phyloP scores from a whole-genome alignment of 495 filamentous ascomycete species.

The Penicillium crystallinum region DNA sequence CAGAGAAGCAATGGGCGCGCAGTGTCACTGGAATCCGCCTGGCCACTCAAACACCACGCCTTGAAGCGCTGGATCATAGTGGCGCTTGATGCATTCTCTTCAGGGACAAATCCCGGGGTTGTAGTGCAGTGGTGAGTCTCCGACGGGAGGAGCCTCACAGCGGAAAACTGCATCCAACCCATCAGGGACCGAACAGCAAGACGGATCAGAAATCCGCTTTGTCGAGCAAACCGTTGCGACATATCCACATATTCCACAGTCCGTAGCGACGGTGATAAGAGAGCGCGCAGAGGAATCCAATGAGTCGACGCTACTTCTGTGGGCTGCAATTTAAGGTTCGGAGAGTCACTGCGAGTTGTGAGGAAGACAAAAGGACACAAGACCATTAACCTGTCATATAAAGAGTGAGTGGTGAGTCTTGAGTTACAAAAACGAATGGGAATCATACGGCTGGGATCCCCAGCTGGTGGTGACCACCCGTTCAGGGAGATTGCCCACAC shows the following conservation, averaged over 20 bases:
- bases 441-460: constrained; percentile 61
- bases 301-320: constrained; percentile 70
- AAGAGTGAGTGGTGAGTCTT: constrained; percentile 11
- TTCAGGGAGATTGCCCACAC: constrained; percentile 66
- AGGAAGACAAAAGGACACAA: constrained; percentile 73
- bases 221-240: constrained; percentile 54
- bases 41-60: constrained; percentile 29
- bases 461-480: constrained; percentile 67
- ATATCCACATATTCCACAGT: constrained; percentile 63
- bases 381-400: constrained; percentile 58
- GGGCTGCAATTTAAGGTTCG: constrained; percentile 60
- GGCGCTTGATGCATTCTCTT: constrained; percentile 2
- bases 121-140: constrained; percentile 54
- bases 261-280: constrained; percentile 57
- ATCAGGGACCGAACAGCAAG: constrained; percentile 51
- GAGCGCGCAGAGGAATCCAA: constrained; percentile 66
- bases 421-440: neutral
- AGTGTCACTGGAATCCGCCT: constrained; percentile 25
- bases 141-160: constrained; percentile 58
- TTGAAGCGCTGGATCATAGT: constrained; percentile 26
- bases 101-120: constrained; percentile 41
- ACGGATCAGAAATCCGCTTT: constrained; percentile 45
- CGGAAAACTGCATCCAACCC: constrained; percentile 69
- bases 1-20: constrained; percentile 60
- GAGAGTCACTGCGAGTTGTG: constrained; percentile 51